A percentile compares a stretch with the other conserved stretches of the same genome.
Conservation (phyloP, 2,329 filamentous ascomycete genomes). For the Mollisiaceae sp. region DNA sequence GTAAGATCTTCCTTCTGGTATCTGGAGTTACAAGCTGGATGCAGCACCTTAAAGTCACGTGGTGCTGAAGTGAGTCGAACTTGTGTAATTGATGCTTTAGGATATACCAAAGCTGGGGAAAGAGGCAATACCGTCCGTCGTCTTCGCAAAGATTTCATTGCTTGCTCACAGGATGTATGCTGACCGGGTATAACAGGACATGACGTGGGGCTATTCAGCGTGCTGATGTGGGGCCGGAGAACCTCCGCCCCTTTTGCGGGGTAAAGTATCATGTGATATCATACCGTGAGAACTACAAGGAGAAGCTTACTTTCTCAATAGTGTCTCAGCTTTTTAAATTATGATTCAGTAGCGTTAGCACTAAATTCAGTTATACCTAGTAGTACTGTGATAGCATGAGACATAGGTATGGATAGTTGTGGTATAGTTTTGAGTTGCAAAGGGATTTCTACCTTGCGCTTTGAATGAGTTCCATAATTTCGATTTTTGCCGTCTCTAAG, state of each 20-base stretch:
- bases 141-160: not conserved
- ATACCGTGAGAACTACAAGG: not conserved
- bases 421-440: no score
- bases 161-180: not conserved
- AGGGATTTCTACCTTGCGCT: no score
- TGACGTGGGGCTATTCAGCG: not conserved
- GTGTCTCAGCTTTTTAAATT: not conserved
- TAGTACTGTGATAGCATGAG: not conserved
- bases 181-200: not conserved
- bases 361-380: no score
- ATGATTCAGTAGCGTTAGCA: not conserved
- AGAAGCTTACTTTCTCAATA: not conserved
- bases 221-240: constrained; percentile 3
- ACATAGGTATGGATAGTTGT: no score
- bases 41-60: not conserved
- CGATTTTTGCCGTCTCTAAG: no score
- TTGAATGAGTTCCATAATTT: no score
- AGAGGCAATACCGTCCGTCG: not conserved
- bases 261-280: not conserved
- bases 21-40: not conserved
- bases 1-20: not conserved
- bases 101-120: not conserved
- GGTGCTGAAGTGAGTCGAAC: not conserved
- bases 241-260: not conserved
- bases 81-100: not conserved